Percentiles rank a stretch among this genome's conserved stretches.
Conservation (phyloP, 2,329 filamentous ascomycete species). For the Ploettnerulaceae sp. region DNA sequence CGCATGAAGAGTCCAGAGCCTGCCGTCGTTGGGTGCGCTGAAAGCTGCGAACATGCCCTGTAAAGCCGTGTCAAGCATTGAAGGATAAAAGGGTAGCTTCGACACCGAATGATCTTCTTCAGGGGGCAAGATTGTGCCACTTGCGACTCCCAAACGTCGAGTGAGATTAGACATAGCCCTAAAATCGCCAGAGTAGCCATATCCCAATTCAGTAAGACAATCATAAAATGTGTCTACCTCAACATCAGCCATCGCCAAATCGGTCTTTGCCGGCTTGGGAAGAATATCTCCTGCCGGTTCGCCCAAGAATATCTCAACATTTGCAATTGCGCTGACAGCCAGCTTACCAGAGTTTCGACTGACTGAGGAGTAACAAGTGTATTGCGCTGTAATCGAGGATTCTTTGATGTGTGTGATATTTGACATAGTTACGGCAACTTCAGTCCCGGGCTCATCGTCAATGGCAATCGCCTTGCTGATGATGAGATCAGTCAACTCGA, state of each 20-base stretch:
- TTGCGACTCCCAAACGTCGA: slow-evolving; percentile 8
- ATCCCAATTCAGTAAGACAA: slow-evolving; percentile 15
- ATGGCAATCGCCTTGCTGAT: too few species aligned
- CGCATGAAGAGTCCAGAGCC: slow-evolving; percentile 21
- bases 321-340: neutral
- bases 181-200: slow-evolving; percentile 20
- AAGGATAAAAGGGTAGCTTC: slow-evolving; percentile 44
- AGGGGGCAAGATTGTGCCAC: neutral
- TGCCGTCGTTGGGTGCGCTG: slow-evolving; percentile 20
- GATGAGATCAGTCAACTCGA: too few species aligned
- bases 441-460: too few species aligned
- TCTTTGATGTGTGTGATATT: too few species aligned
- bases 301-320: neutral
- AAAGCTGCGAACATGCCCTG: slow-evolving; percentile 42
- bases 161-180: slow-evolving; percentile 7
- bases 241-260: neutral
- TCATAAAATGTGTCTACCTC: slow-evolving; percentile 20
- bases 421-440: too few species aligned
- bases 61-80: slow-evolving; percentile 51
- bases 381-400: too few species aligned
- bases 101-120: neutral
- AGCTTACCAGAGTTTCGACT: too few species aligned
- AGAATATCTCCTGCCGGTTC: neutral
- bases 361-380: too few species aligned
- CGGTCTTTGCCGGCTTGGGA: neutral